These are phyloP conservation scores for Rhizophagus clarus DNA, from an alignment of 192 early-diverging fungal species.

Conservation along the genomic window DNA sequence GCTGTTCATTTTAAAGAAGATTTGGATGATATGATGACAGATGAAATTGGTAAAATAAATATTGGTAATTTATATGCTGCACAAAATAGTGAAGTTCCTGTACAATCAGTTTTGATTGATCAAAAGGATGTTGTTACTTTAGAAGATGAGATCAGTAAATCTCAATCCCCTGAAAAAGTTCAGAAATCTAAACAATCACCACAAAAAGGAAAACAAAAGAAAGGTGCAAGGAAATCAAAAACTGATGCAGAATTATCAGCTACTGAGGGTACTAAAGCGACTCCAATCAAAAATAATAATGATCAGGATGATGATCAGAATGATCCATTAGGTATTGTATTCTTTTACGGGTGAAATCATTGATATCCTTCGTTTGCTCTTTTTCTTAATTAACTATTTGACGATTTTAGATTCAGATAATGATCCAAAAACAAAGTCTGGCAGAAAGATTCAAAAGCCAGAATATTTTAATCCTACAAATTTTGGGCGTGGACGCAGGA, in stretches of 20 bases:
- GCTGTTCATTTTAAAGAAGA: not conserved
- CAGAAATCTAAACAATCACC: slow-evolving; percentile 1
- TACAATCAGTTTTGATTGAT: slow-evolving; percentile 14
- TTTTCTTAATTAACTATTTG: too few relatives aligned
- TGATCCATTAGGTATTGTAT: not conserved
- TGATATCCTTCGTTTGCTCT: not conserved
- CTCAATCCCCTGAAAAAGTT: slow-evolving; percentile 5
- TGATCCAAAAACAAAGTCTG: slow-evolving; percentile 28
- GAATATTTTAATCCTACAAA: slow-evolving; percentile 8
- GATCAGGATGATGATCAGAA: not conserved
- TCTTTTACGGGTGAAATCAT: not conserved
- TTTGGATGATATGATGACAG: not conserved
- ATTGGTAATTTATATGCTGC: not conserved
- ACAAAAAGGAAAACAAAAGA: not conserved
- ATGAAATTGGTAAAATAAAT: not conserved
- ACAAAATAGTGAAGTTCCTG: not conserved
- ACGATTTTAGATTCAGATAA: not conserved
- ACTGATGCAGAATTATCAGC: not conserved
- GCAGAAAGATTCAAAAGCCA: slow-evolving; percentile 26
- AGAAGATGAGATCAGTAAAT: slow-evolving; percentile 2
- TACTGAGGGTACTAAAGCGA: not conserved
- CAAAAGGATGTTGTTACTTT: slow-evolving; percentile 9
- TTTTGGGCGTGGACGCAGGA: not conserved
- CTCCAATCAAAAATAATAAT: not conserved
- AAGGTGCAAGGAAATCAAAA: not conserved